Evolutionary conservation across 2,329 filamentous ascomycete genomes (phyloP), one percentile per base, ranked within the genome.

Genomic region (Ophiostoma sp.): DNA sequence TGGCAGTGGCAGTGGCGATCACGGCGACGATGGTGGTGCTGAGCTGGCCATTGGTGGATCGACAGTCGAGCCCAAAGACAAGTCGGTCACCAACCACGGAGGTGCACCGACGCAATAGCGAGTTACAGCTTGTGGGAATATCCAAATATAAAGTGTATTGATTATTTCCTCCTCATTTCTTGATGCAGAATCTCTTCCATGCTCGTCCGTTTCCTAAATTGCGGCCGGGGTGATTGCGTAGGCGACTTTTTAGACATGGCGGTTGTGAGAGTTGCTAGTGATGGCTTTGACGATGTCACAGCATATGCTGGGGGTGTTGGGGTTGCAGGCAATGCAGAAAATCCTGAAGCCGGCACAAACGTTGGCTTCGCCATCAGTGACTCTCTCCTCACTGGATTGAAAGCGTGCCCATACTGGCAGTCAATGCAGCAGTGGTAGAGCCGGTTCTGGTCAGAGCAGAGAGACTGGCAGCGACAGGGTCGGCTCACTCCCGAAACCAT

Each of bases 351-450:
- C 31, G 17, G 31, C 15, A 4, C 15, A 27, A 35, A 36, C 6
- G 17, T 15, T 65, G 62, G 2, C 62, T 65, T 39, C 7, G 10
- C 11, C 33, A 35, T 11, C 5, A 33, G 3, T 6, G 33, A 6
- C 17, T 33, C 17, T 5, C 62, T 10, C 20, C 35, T 23, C 1
- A 35, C 36, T 1, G 62, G 17, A 20, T 39, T 39, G 4, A 39
- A 39, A 3, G 68, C 44, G 20, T 67, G 68, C 6, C 68, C 68
- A 11, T n/a, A 35, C n/a, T 13, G 33, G n/a, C 68, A 69, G 44
- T 67, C 68, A 7, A 69, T 60, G 7, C 68, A 52, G 35, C 62
- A 69, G 44, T 69, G 62, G n/a, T 69, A 69, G n/a, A 57, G 44
- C 31, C 68, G 33, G 62, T 69, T 69, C 23, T 69, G 68, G 6